phyloP scores from a whole-genome alignment of 164 flowering plant species.

The Sextonia rubra region DNA sequence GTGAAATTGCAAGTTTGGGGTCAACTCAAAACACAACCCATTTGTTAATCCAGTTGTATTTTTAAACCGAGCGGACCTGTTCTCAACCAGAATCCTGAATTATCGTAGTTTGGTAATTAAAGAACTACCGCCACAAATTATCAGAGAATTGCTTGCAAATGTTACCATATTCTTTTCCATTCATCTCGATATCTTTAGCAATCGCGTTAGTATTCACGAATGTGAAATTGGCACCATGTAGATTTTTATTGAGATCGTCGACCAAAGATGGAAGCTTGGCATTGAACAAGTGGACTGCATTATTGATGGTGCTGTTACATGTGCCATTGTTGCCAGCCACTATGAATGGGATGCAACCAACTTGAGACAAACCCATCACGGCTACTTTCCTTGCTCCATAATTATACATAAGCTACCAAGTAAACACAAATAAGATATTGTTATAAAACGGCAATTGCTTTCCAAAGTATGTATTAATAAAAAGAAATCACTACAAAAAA shows the following conservation, averaged over 20 bases:
- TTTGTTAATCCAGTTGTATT: too few species aligned
- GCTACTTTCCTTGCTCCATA: conserved; percentile 83
- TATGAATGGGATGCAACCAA: conserved; percentile 71
- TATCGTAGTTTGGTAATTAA: too few species aligned
- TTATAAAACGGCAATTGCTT: background rate
- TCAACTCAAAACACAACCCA: too few species aligned
- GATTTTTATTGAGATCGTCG: conserved; percentile 29
- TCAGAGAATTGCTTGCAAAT: background rate
- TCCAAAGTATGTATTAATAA: too few species aligned
- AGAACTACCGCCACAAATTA: too few species aligned
- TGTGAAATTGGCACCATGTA: conserved; percentile 40
- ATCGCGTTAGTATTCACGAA: conserved; percentile 53
- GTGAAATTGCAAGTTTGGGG: too few species aligned
- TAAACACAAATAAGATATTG: background rate
- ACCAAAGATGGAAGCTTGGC: conserved; percentile 40
- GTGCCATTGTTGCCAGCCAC: conserved; percentile 48
- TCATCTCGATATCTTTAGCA: conserved; percentile 36
- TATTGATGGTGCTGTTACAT: conserved; percentile 49
- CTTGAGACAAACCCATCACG: conserved; percentile 58
- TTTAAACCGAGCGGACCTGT: too few species aligned
- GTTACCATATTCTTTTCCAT: background rate
- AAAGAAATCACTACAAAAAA: too few species aligned
- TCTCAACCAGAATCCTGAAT: too few species aligned
- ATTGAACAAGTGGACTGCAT: conserved; percentile 49
- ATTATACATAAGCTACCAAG: conserved; percentile 49